Evolutionary conservation across 75 land plant species (phyloP).

Genomic region (Sequoiadendron giganteum): DNA sequence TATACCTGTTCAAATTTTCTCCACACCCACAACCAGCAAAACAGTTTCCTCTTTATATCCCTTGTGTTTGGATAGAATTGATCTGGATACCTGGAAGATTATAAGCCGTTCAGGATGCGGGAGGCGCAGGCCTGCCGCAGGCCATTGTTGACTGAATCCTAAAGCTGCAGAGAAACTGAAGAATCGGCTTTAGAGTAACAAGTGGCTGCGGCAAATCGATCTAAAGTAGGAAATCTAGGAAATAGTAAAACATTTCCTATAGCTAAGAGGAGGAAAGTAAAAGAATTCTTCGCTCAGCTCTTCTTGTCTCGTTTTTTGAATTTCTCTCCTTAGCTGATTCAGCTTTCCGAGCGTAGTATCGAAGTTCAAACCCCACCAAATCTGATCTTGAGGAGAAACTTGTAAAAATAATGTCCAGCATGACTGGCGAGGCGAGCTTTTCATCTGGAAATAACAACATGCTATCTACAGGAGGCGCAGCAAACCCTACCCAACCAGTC

Average conservation of each 20-base stretch:
- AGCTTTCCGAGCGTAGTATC: neutral
- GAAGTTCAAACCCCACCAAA: neutral
- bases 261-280: neutral
- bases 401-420: neutral
- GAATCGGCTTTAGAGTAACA: neutral
- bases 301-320: neutral
- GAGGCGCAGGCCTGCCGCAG: neutral
- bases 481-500: constrained; percentile 18
- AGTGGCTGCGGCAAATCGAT: neutral
- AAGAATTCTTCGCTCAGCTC: neutral
- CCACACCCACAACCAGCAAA: neutral
- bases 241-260: neutral
- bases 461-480: neutral
- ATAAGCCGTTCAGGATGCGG: neutral
- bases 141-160: neutral
- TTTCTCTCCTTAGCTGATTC: neutral
- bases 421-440: constrained; percentile 13
- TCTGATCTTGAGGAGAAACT: neutral
- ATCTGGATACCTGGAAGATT: neutral
- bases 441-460: constrained; percentile 1
- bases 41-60: neutral
- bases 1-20: neutral
- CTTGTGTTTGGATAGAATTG: neutral
- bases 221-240: constrained; percentile 2
- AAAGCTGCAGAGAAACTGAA: neutral